phyloP scores from a whole-genome alignment of 148 eudicot species.

The Arctostaphylos glauca region DNA sequence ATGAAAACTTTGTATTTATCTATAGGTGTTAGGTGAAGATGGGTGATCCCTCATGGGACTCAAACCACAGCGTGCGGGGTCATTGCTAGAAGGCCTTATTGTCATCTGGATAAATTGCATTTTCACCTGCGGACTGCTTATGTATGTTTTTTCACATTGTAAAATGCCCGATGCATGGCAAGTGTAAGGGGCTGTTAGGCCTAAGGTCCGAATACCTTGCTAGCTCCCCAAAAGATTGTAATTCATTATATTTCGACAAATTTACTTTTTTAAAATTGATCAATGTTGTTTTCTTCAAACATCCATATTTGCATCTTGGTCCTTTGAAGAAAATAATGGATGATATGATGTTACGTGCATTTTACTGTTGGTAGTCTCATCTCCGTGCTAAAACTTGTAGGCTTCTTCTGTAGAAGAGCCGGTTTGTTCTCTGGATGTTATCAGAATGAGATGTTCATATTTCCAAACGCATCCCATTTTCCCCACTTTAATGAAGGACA shows the following conservation, averaged over 20 bases:
- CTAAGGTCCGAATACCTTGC: neutral
- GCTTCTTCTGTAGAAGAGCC: neutral
- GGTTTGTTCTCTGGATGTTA: neutral
- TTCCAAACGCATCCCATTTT: neutral
- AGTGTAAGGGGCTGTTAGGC: neutral
- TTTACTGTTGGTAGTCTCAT: neutral
- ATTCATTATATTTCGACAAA: neutral
- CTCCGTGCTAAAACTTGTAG: neutral
- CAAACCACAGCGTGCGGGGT: neutral
- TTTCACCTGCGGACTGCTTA: neutral
- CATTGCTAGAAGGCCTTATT: neutral
- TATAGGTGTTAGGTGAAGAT: neutral
- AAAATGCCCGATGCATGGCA: neutral
- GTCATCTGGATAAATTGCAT: neutral
- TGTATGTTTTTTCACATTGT: neutral
- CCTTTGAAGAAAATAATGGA: neutral
- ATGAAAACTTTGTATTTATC: neutral
- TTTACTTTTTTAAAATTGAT: neutral
- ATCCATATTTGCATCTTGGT: neutral
- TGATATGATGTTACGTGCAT: neutral
- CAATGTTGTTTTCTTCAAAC: neutral
- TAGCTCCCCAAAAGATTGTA: neutral
- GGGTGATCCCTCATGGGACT: neutral
- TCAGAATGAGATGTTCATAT: neutral
- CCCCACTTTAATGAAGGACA: neutral